A percentile compares a stretch with the other conserved stretches of the same genome.
These are phyloP conservation scores for Psidium guajava DNA, from an alignment of 345 rosid species.

Conservation along the genomic window DNA sequence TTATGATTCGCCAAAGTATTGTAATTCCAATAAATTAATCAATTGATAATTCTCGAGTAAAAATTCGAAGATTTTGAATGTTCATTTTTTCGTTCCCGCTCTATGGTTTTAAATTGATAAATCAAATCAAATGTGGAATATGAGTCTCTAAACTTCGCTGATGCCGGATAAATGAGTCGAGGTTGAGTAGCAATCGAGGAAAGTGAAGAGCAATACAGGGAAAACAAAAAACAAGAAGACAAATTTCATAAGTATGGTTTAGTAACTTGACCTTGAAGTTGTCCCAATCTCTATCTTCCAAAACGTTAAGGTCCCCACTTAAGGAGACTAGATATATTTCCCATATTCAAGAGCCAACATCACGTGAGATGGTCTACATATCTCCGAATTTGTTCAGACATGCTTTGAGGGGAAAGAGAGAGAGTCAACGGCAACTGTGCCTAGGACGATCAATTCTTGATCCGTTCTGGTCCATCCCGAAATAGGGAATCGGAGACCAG, in stretches of 20 bases:
- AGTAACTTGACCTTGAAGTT: not conserved
- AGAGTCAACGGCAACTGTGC: not conserved
- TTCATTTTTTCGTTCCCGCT: not conserved
- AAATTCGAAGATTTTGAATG: not conserved
- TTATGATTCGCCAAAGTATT: accelerated
- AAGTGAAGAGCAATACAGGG: not conserved
- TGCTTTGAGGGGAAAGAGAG: not conserved
- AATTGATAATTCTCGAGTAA: not conserved
- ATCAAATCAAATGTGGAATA: not conserved
- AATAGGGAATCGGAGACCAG: too few relatives aligned
- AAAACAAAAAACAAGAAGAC: not conserved
- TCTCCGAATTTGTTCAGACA: not conserved
- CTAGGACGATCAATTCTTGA: too few relatives aligned
- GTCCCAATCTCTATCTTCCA: not conserved
- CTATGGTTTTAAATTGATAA: not conserved
- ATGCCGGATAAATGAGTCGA: not conserved
- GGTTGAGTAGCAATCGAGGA: not conserved
- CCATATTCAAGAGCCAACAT: not conserved
- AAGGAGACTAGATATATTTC: not conserved
- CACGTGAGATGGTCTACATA: not conserved
- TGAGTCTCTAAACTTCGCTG: not conserved
- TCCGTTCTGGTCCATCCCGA: too few relatives aligned
- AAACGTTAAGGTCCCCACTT: not conserved
- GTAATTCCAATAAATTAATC: not conserved
- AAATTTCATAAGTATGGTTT: not conserved